Conservation (phyloP, 139 green algal genomes). For the Astrephomene gubernaculifera region DNA sequence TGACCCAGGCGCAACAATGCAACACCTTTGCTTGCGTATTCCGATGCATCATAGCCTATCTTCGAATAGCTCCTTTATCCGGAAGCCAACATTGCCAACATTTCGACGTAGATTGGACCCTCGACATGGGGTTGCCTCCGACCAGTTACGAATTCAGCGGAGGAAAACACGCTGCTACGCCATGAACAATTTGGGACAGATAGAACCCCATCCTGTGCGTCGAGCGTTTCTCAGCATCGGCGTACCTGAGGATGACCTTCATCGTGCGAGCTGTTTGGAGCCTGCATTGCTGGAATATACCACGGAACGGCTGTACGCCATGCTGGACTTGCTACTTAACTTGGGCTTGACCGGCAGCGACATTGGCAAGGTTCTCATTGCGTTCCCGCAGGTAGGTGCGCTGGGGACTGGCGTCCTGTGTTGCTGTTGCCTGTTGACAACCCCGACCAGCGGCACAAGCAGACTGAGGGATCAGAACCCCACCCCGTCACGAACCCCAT, state of each 20-base stretch:
- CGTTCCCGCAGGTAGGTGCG: conserved; percentile 19
- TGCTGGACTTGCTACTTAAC: conserved; percentile 13
- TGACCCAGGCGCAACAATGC: too few species aligned
- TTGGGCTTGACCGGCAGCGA: conserved; percentile 5
- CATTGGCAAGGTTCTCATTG: conserved; percentile 10
- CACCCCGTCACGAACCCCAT: too few species aligned
- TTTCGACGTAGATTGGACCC: too few species aligned
- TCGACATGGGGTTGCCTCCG: too few species aligned
- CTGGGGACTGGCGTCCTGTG: neutral
- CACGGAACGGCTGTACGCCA: neutral
- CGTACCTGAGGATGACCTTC: neutral
- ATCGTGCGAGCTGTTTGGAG: neutral
- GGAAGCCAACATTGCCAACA: neutral
- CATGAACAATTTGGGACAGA: neutral
- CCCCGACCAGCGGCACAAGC: neutral
- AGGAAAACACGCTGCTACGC: too few species aligned
- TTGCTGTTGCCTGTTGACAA: neutral
- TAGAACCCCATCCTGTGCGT: neutral
- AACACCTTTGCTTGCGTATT: too few species aligned
- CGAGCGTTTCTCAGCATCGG: conserved; percentile 12
- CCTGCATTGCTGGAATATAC: neutral
- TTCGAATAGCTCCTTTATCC: neutral
- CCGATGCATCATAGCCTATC: too few species aligned
- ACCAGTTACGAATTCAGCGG: too few species aligned
- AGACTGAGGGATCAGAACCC: too few species aligned